Evolutionary conservation across 2,329 filamentous ascomycete species (phyloP).

Genomic region (Drechslerella coelobrocha): DNA sequence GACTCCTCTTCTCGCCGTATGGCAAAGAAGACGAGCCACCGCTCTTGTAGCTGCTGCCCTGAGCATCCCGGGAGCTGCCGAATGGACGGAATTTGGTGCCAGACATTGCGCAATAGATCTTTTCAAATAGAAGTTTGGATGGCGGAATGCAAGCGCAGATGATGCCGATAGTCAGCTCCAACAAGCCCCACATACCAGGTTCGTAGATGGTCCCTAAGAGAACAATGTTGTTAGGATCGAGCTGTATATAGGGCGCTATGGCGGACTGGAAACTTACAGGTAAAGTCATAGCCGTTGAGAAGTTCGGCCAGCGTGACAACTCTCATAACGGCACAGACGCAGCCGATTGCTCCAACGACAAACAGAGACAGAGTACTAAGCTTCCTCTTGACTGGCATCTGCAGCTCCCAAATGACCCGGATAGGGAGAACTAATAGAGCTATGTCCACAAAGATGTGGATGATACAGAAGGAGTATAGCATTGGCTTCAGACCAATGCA

Average conservation of each 20-base stretch:
- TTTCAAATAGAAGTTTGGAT: slow-evolving; percentile 42
- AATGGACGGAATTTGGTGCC: slow-evolving; percentile 33
- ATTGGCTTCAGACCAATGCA: slow-evolving; percentile 39
- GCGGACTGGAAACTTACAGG: slow-evolving; percentile 15
- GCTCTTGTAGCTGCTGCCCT: slow-evolving; percentile 34
- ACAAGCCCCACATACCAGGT: slow-evolving; percentile 46
- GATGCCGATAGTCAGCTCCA: slow-evolving; percentile 46
- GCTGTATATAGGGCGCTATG: background rate
- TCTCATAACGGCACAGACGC: slow-evolving; percentile 45
- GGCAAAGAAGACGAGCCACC: slow-evolving; percentile 22
- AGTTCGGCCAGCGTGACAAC: slow-evolving; percentile 33
- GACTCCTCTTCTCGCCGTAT: slow-evolving; percentile 26
- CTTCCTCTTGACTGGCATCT: slow-evolving; percentile 48
- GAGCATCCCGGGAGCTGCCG: slow-evolving; percentile 23
- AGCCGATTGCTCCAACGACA: slow-evolving; percentile 42
- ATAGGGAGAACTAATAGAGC: slow-evolving; percentile 36
- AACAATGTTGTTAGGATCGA: background rate
- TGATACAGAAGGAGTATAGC: slow-evolving; percentile 49
- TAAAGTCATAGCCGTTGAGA: slow-evolving; percentile 46
- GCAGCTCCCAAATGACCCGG: slow-evolving; percentile 49
- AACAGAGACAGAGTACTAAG: slow-evolving; percentile 39
- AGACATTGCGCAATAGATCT: slow-evolving; percentile 24
- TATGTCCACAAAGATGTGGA: slow-evolving; percentile 47
- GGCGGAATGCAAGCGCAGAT: slow-evolving; percentile 49
- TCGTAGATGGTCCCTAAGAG: slow-evolving; percentile 31